phyloP scores from a whole-genome alignment of 495 filamentous ascomycete species.

The Trichoderma reesei region DNA sequence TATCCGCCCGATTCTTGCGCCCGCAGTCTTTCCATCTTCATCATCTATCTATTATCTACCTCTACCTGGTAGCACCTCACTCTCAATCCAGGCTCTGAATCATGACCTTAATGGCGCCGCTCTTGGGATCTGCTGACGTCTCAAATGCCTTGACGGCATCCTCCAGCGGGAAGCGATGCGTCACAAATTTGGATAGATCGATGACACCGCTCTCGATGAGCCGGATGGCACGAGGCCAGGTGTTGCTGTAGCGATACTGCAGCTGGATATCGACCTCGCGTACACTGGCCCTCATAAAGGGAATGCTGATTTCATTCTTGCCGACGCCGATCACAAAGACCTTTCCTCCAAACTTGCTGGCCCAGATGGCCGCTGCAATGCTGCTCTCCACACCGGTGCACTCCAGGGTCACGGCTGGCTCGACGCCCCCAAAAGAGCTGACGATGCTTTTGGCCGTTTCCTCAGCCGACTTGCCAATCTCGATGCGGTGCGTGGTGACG shows the following conservation, averaged over 20 bases:
- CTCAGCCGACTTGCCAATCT: conserved; percentile 54
- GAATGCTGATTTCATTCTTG: conserved; percentile 86
- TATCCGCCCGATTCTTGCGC: neutral
- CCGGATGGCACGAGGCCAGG: conserved; percentile 87
- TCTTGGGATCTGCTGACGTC: conserved; percentile 76
- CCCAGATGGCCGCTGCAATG: conserved; percentile 75
- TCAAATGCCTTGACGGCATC: conserved; percentile 83
- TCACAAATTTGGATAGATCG: conserved; percentile 70
- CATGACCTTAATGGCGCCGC: conserved; percentile 90
- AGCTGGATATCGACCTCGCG: conserved; percentile 90
- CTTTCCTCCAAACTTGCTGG: conserved; percentile 84
- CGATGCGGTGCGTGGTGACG: conserved; percentile 69
- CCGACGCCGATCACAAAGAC: conserved; percentile 91
- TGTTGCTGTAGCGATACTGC: conserved; percentile 93
- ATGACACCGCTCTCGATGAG: conserved; percentile 74
- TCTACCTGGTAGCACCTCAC: neutral
- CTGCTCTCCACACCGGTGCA: conserved; percentile 91
- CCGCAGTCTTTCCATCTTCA: neutral
- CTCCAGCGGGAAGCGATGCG: conserved; percentile 77
- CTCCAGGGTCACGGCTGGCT: conserved; percentile 71
- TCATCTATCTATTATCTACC: neutral
- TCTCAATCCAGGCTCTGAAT: conserved; percentile 55
- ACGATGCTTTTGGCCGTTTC: conserved; percentile 59
- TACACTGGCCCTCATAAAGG: conserved; percentile 84
- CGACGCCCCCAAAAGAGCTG: conserved; percentile 54